Base-by-base conservation (phyloP, 805 yeast genomes). In the Kazachstania taianensis region DNA sequence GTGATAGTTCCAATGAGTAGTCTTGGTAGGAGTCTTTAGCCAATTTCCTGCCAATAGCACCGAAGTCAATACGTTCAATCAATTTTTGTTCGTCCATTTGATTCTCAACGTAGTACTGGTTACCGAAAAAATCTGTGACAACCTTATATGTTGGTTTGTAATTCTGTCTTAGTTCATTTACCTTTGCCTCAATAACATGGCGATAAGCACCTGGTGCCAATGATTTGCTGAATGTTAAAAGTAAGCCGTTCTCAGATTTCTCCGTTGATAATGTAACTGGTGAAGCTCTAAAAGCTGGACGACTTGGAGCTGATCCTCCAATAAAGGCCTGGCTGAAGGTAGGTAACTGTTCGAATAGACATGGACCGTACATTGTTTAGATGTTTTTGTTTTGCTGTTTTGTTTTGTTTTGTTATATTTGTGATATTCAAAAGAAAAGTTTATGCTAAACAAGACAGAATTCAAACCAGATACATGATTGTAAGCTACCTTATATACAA, bases 71-170 rank as follows among this genome's bases (percentile, higher is more conserved):
- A n/a, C 41, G 32, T 4, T 44, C 30, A 27, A 53, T 9, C n/a
- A 42, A 20, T 12, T 41, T 45, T 8, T 49, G 48, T 23, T 49
- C 58, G 30, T 46, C 47, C 1, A 43, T 36, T 24, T 48, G 45
- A 17, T 54, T 55, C 28, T 46, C 51, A 18, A 54, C 49, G 24
- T 52, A 55, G 30, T 43, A 51, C 14, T 51, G 52, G 31, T 53
- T 57, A 22, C 59, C 60, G 28, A 46, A 49, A 16, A 43, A 35
- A 29, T 55, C 59, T 16, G 44, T 43, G 7, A 47, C 52, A 12
- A 46, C 31, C 15, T 41, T 42, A 34, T 49, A 52, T 2, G 36
- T 33, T 29, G 58, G 57, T 18, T 38, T 39, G 27, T 42, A 32
- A 12, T 39, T 26, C 17, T 41, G 35, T 18, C 29, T 34, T 17